Evolutionary conservation across 768 basidiomycete species (phyloP).

Genomic region (Boletus rufocinnamomeus): DNA sequence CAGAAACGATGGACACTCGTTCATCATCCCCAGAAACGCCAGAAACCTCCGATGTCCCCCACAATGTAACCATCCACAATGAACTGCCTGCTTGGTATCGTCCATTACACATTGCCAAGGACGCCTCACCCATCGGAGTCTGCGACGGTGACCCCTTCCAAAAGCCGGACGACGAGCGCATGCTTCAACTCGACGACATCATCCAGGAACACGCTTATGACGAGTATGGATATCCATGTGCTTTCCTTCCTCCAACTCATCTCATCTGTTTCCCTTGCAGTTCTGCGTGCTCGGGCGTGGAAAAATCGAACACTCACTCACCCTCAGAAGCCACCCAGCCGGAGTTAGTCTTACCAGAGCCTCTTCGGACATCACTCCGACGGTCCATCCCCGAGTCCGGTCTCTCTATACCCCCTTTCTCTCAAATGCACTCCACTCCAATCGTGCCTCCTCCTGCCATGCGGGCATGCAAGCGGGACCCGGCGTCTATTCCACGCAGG

Average conservation of each 20-base stretch:
- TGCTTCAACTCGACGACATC: slow-evolving; percentile 71
- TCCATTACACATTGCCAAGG: slow-evolving; percentile 45
- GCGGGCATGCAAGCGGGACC: slow-evolving; percentile 57
- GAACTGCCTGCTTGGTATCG: slow-evolving; percentile 61
- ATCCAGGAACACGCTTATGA: slow-evolving; percentile 75
- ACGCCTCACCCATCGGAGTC: slow-evolving; percentile 38
- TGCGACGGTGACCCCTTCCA: slow-evolving; percentile 48
- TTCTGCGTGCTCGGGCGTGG: slow-evolving; percentile 23
- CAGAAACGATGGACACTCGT: slow-evolving; percentile 55
- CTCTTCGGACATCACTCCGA: slow-evolving; percentile 36
- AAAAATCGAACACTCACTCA: slow-evolving; percentile 18
- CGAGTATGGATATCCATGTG: slow-evolving; percentile 51
- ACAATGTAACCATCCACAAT: slow-evolving; percentile 51
- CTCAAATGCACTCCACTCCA: slow-evolving; percentile 52
- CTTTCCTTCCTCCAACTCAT: slow-evolving; percentile 5
- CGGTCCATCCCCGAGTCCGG: slow-evolving; percentile 30
- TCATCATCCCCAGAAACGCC: slow-evolving; percentile 75
- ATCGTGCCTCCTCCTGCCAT: slow-evolving; percentile 69
- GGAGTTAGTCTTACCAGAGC: slow-evolving; percentile 33
- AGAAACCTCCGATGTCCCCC: slow-evolving; percentile 57
- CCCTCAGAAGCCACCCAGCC: slow-evolving; percentile 37
- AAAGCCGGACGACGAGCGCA: slow-evolving; percentile 54
- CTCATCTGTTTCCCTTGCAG: slow-evolving; percentile 11
- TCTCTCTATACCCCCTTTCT: slow-evolving; percentile 38
- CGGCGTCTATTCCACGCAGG: slow-evolving; percentile 49